These are phyloP conservation scores for Verticillium klebahnii DNA, from an alignment of 2,329 filamentous ascomycete species.

Conservation along the genomic window DNA sequence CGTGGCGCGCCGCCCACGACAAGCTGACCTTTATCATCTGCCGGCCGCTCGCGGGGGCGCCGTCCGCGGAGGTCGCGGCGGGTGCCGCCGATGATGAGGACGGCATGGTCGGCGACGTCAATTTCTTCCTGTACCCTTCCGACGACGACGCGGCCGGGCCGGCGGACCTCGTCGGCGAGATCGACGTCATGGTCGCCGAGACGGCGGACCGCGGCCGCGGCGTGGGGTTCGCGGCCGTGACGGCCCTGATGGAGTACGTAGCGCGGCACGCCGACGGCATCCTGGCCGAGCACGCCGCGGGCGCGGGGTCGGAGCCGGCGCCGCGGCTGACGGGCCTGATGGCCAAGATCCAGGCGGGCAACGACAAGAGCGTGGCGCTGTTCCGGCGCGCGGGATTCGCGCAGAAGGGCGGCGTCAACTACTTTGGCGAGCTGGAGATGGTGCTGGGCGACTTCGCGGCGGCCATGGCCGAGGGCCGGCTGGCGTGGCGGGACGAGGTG, in stretches of 20 bases:
- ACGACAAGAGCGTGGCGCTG: conserved; percentile 44
- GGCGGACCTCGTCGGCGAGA: conserved; percentile 54
- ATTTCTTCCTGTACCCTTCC: conserved; percentile 68
- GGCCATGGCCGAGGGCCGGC: neutral
- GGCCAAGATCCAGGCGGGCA: conserved; percentile 55
- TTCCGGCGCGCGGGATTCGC: conserved; percentile 48
- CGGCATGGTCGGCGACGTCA: conserved; percentile 69
- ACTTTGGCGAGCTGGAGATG: conserved; percentile 56
- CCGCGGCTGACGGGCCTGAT: conserved; percentile 43
- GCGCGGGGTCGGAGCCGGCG: conserved; percentile 16
- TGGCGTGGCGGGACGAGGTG: neutral
- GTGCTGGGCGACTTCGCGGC: conserved; percentile 27
- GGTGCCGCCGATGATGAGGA: conserved; percentile 47
- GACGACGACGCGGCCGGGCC: conserved; percentile 43
- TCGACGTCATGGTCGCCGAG: conserved; percentile 83
- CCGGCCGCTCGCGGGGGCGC: conserved; percentile 28
- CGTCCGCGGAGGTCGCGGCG: conserved; percentile 26
- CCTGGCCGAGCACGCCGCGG: conserved; percentile 36
- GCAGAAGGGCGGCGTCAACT: conserved; percentile 49
- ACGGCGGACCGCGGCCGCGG: conserved; percentile 54
- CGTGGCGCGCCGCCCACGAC: conserved; percentile 76
- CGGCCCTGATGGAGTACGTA: conserved; percentile 68
- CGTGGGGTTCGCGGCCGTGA: conserved; percentile 59
- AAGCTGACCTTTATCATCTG: conserved; percentile 93
- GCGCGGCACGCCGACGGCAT: conserved; percentile 46